These are phyloP conservation scores for Pseudevernia furfuracea DNA, from an alignment of 495 filamentous ascomycete genomes.

Conservation along the genomic window DNA sequence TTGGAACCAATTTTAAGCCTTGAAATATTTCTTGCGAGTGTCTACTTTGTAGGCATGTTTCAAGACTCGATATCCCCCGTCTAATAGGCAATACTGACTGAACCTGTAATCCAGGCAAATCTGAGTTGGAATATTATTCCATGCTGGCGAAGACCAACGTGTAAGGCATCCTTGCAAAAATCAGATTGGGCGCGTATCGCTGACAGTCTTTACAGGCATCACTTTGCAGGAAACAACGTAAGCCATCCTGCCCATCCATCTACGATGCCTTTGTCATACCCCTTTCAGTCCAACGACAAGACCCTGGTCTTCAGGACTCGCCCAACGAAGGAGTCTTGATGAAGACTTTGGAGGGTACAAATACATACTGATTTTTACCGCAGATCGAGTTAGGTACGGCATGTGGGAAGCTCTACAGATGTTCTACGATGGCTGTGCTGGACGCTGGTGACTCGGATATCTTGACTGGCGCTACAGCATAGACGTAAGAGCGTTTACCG, in stretches of 20 bases:
- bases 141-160: conserved; percentile 75
- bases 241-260: conserved; percentile 36
- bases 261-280: conserved; percentile 4
- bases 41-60: conserved; percentile 13
- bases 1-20: not conserved
- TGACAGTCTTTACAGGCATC: conserved; percentile 63
- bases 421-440: conserved; percentile 88
- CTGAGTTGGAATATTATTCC: conserved; percentile 49
- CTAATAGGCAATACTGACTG: not conserved
- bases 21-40: conserved; percentile 37
- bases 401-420: conserved; percentile 75
- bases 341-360: conserved; percentile 81
- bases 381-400: conserved; percentile 96
- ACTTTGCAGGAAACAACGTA: conserved; percentile 97
- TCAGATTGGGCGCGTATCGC: not conserved
- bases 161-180: not conserved
- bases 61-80: not conserved
- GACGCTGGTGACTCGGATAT: conserved; percentile 99
- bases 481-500: conserved; percentile 29
- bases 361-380: conserved; percentile 37
- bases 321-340: conserved; percentile 71
- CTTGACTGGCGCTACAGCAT: conserved; percentile 60
- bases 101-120: not conserved
- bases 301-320: conserved; percentile 30
- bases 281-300: conserved; percentile 21